phyloP scores from a whole-genome alignment of 306 rosid genomes.

The Rubus parviflorus region DNA sequence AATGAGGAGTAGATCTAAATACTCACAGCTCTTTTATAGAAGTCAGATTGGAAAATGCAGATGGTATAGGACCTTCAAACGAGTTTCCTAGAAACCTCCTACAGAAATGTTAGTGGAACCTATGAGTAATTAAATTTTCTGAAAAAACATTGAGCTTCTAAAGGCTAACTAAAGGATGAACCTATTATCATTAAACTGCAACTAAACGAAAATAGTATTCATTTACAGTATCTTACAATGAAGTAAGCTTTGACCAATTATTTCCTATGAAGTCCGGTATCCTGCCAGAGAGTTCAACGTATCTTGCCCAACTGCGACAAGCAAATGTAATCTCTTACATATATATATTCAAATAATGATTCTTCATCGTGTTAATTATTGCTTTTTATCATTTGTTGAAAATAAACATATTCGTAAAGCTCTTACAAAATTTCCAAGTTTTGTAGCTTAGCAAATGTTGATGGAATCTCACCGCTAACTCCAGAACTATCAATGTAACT shows the following conservation, averaged over 20 bases:
- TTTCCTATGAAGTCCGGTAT: slow-evolving; percentile 77
- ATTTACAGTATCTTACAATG: slow-evolving; percentile 53
- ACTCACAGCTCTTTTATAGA: slow-evolving; percentile 71
- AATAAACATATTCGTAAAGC: slow-evolving; percentile 4
- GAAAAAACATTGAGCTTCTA: not conserved
- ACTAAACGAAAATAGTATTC: not conserved
- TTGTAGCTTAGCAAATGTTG: slow-evolving; percentile 54
- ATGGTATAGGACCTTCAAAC: slow-evolving; percentile 66
- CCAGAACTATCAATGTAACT: slow-evolving; percentile 76
- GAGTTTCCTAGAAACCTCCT: slow-evolving; percentile 91
- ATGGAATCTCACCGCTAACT: slow-evolving; percentile 73
- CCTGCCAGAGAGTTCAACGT: slow-evolving; percentile 51
- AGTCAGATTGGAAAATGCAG: slow-evolving; percentile 63
- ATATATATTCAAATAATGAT: not conserved
- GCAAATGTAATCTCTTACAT: not conserved
- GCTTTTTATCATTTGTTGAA: not conserved
- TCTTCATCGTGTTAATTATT: not conserved
- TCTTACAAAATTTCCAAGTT: slow-evolving; percentile 59
- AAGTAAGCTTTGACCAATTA: slow-evolving; percentile 49
- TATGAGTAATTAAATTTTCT: too few relatives aligned
- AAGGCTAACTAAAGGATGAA: not conserved
- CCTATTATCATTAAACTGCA: not conserved
- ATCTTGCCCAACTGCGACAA: slow-evolving; percentile 67
- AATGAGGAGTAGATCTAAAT: slow-evolving; percentile 13
- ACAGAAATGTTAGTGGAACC: slow-evolving; percentile 6